Conservation (phyloP, 257 asterid genomes). For the Echium plantagineum region DNA sequence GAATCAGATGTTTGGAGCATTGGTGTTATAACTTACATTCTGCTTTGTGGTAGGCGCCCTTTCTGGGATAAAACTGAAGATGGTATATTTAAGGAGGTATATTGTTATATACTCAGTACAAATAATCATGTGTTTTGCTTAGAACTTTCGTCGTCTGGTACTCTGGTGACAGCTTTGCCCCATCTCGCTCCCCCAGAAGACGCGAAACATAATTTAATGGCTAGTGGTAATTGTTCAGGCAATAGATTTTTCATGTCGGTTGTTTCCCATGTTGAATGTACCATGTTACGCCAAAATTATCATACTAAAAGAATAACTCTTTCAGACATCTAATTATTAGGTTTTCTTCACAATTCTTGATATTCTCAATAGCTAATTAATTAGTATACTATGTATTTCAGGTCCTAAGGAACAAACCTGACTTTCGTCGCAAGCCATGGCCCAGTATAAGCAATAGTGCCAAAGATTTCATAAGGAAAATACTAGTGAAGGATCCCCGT, state of each 20-base stretch:
- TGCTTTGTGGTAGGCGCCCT: conserved; percentile 75
- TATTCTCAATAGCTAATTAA: neutral
- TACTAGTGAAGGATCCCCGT: conserved; percentile 66
- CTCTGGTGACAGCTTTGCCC: too few relatives aligned
- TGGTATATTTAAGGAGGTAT: conserved; percentile 49
- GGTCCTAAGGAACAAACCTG: conserved; percentile 83
- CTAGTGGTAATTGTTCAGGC: neutral
- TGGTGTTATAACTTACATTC: conserved; percentile 72
- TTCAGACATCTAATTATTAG: neutral
- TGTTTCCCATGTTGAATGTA: neutral
- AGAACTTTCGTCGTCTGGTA: neutral
- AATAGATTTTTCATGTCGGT: neutral
- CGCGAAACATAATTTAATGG: neutral
- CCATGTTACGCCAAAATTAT: neutral
- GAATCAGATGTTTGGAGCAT: conserved; percentile 87
- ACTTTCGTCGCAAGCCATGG: conserved; percentile 81
- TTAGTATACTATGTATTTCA: neutral
- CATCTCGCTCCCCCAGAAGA: too few relatives aligned
- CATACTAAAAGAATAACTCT: neutral
- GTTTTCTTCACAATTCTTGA: too few relatives aligned
- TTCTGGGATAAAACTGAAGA: conserved; percentile 73
- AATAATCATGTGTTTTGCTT: too few relatives aligned
- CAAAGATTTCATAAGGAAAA: conserved; percentile 71
- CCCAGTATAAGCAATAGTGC: conserved; percentile 66
- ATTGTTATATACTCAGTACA: neutral